phyloP scores from a whole-genome alignment of 73 alveolate species.

The Halteria grandinella region DNA sequence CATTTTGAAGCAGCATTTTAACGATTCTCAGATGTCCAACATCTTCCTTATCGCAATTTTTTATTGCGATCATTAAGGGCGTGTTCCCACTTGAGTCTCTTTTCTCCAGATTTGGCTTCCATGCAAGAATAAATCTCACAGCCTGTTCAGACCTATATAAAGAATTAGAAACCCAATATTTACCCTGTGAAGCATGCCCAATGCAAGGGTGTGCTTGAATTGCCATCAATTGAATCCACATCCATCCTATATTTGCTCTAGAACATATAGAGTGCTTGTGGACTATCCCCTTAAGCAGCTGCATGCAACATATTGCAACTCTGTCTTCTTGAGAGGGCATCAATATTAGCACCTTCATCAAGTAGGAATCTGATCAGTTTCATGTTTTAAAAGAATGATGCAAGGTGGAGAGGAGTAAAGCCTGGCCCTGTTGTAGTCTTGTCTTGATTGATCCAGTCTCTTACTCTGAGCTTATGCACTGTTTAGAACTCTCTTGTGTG shows the following conservation, averaged over 20 bases:
- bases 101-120: slow-evolving; percentile 30
- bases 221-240: slow-evolving; percentile 1
- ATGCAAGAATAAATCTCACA: slow-evolving; percentile 50
- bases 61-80: slow-evolving; percentile 48
- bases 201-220: slow-evolving; percentile 39
- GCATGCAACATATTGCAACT: slow-evolving; percentile 56
- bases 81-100: slow-evolving; percentile 46
- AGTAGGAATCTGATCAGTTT: too few relatives aligned
- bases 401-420: too few relatives aligned
- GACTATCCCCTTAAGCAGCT: slow-evolving; percentile 45
- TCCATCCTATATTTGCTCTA: slow-evolving; percentile 1
- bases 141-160: slow-evolving; percentile 47
- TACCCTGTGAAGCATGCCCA: slow-evolving; percentile 56
- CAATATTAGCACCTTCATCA: too few relatives aligned
- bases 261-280: slow-evolving; percentile 23
- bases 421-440: too few relatives aligned
- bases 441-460: too few relatives aligned
- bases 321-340: too few relatives aligned
- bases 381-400: too few relatives aligned
- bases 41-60: slow-evolving; percentile 12
- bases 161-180: too few relatives aligned
- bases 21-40: slow-evolving; percentile 21
- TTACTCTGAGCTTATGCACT: too few relatives aligned
- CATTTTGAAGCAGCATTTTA: slow-evolving; percentile 33
- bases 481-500: too few relatives aligned